These are phyloP conservation scores for Ploettnerulaceae sp. DNA, from an alignment of 2,329 filamentous ascomycete genomes.

Conservation along the genomic window DNA sequence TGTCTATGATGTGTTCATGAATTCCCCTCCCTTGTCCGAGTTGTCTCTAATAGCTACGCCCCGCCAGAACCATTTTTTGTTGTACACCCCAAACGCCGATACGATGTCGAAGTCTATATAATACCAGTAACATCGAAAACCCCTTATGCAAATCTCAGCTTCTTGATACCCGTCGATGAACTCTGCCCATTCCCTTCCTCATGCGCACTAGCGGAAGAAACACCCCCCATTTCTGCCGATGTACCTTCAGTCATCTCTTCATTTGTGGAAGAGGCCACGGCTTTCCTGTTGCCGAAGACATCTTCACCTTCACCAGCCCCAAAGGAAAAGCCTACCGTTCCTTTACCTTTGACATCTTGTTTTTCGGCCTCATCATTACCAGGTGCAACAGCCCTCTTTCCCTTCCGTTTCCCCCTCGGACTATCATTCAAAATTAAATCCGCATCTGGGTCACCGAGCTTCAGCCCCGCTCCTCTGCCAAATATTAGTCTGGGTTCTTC, in stretches of 20 bases:
- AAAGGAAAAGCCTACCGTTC: no score
- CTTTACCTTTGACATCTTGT: no score
- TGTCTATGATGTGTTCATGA: no score
- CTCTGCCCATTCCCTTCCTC: not conserved
- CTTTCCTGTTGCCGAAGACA: not conserved
- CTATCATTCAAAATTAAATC: slow-evolving; percentile 22
- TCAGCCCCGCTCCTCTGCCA: slow-evolving; percentile 29
- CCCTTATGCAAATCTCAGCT: not conserved
- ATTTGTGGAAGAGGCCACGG: not conserved
- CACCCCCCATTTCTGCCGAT: no score
- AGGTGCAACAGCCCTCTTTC: slow-evolving; percentile 5
- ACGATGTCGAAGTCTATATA: no score
- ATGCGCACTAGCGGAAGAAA: no score
- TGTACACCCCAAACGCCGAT: no score
- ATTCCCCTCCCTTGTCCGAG: no score
- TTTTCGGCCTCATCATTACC: no score
- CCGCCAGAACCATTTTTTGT: no score
- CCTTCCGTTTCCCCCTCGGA: slow-evolving; percentile 4
- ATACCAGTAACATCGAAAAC: not conserved
- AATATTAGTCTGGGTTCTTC: slow-evolving; percentile 46
- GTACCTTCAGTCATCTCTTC: not conserved
- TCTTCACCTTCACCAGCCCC: not conserved
- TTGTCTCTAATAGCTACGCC: no score
- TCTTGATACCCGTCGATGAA: not conserved
- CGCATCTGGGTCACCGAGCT: slow-evolving; percentile 22